Conservation (phyloP, 768 basidiomycete genomes). For the Antrodiella citrinella region DNA sequence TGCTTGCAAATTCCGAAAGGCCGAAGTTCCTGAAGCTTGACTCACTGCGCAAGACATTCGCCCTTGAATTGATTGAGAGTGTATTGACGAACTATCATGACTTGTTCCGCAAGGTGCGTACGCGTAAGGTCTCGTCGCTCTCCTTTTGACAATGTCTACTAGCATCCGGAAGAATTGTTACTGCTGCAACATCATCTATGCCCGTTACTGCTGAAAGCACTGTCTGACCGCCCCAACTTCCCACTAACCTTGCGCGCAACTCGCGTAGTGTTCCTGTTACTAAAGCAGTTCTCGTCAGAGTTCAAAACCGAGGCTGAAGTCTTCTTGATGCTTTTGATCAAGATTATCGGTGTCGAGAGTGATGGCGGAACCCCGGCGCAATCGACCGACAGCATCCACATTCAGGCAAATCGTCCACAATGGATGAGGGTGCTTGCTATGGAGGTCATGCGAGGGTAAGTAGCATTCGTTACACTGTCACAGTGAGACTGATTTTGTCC, state of each 20-base stretch:
- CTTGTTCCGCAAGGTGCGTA: constrained; percentile 69
- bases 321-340: constrained; percentile 69
- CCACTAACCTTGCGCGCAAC: constrained; percentile 86
- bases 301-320: constrained; percentile 80
- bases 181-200: constrained; percentile 88
- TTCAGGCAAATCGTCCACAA: constrained; percentile 36
- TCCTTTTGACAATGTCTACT: background rate
- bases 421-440: constrained; percentile 92
- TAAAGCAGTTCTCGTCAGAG: constrained; percentile 84
- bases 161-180: constrained; percentile 79
- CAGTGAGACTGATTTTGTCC: background rate
- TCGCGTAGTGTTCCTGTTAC: constrained; percentile 86
- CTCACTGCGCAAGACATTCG: constrained; percentile 85
- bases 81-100: constrained; percentile 87
- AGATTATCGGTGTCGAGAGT: constrained; percentile 50
- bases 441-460: constrained; percentile 85
- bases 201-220: constrained; percentile 77
- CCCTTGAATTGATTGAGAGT: constrained; percentile 95
- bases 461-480: background rate
- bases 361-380: constrained; percentile 16
- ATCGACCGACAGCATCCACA: constrained; percentile 12
- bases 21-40: constrained; percentile 79
- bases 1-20: constrained; percentile 76
- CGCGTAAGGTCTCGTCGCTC: background rate
- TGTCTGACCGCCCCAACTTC: constrained; percentile 78